Conservation (phyloP, 2,329 filamentous ascomycete species). For the Myriosclerotinia duriaeana region DNA sequence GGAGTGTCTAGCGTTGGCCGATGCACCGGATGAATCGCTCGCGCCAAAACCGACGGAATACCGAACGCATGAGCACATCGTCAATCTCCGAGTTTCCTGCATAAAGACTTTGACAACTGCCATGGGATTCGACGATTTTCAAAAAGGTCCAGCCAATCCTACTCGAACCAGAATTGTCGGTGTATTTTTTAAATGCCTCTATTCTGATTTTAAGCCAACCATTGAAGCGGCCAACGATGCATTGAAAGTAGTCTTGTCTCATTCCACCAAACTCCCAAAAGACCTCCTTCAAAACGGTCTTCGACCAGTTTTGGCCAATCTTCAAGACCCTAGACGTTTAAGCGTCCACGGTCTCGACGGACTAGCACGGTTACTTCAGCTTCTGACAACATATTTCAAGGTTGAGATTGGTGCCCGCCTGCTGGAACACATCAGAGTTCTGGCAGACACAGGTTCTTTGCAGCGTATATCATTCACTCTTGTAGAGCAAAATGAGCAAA, state of each 20-base stretch:
- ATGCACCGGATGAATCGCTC: constrained; percentile 89
- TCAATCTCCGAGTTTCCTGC: constrained; percentile 87
- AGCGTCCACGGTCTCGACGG: constrained; percentile 89
- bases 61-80: constrained; percentile 91
- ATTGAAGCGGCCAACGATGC: constrained; percentile 93
- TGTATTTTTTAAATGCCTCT: constrained; percentile 97
- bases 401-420: constrained; percentile 92
- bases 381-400: constrained; percentile 98
- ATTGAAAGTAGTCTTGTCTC: constrained; percentile 79
- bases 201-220: constrained; percentile 87
- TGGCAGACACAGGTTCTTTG: constrained; percentile 75
- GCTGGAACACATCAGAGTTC: constrained; percentile 89
- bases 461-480: constrained; percentile 93
- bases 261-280: constrained; percentile 90
- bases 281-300: constrained; percentile 92
- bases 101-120: constrained; percentile 90
- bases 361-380: constrained; percentile 79
- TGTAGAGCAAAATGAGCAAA: constrained; percentile 86
- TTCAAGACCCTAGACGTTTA: constrained; percentile 89
- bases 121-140: constrained; percentile 90
- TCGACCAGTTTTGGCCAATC: constrained; percentile 90
- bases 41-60: constrained; percentile 93
- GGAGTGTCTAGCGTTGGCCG: constrained; percentile 89
- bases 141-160: constrained; percentile 67
- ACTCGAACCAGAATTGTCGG: constrained; percentile 75